Evolutionary conservation across 257 asterid genomes (phyloP).

Genomic region (Henckelia pumila): DNA sequence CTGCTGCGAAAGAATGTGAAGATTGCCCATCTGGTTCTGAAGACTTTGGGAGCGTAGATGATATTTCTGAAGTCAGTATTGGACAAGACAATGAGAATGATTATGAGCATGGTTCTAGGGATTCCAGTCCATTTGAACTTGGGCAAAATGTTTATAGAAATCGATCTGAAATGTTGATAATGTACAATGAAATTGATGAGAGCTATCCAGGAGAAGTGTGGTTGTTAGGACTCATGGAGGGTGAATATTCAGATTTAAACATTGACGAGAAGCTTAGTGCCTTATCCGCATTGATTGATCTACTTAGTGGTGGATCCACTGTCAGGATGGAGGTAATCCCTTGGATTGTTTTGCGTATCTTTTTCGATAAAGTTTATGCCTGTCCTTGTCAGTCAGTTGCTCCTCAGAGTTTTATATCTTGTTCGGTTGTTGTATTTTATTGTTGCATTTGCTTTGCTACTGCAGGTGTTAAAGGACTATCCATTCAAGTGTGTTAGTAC

Average conservation of each 20-base stretch:
- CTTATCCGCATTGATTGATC: conserved; percentile 68
- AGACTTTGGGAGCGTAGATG: conserved; percentile 68
- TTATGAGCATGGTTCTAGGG: conserved; percentile 52
- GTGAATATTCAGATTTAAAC: conserved; percentile 92
- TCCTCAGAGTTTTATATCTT: neutral
- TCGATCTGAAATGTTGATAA: conserved; percentile 29
- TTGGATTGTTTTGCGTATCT: conserved; percentile 17
- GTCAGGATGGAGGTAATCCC: conserved; percentile 70
- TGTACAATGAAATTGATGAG: conserved; percentile 82
- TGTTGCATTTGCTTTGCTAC: neutral
- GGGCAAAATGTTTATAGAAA: conserved; percentile 32
- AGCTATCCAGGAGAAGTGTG: conserved; percentile 95
- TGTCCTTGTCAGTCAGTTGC: neutral
- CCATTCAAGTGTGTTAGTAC: neutral
- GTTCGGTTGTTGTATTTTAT: too few species aligned
- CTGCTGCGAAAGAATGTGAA: conserved; percentile 52
- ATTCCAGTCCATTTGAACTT: conserved; percentile 41
- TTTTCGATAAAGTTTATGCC: neutral
- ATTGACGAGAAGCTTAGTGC: conserved; percentile 82
- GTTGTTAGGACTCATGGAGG: conserved; percentile 90
- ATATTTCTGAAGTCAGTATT: conserved; percentile 60
- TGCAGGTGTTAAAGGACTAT: neutral
- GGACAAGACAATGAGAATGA: conserved; percentile 44
- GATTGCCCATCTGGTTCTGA: conserved; percentile 62
- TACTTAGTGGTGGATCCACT: conserved; percentile 74